Evolutionary conservation across 2,329 filamentous ascomycete species (phyloP), one percentile per base, ranked within the genome.

Genomic region (Aspergillus transmontanensis): DNA sequence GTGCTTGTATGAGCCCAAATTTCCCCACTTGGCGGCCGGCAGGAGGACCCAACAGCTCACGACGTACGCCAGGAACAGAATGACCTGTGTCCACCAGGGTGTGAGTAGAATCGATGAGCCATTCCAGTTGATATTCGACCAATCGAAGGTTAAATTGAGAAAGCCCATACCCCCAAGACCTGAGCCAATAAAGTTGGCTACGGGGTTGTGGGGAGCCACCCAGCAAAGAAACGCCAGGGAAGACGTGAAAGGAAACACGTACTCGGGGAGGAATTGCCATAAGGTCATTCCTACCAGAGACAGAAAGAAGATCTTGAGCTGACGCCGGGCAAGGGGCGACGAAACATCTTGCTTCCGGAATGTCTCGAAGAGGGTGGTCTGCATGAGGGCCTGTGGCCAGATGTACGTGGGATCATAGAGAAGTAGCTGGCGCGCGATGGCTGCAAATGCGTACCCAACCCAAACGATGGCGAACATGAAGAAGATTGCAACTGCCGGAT

Each of bases 181-280:
- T 5, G 83, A 82, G 1, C 86, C 86, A 21, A 89, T 76, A 67
- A 88, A 89, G 68, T 88, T 89, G 64, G 85, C 86, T 0, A 83
- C 79, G 2, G 80, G 73, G 66, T 87, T 88, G 19, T 80, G 79
- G 1, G 86, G 86, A 2, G 86, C 86, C 2, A 89, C 85, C 86
- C 86, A 89, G 75, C 87, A 89, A 6, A 89, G 79, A 57, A 88
- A 87, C 2, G 86, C 85, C 9, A 89, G 77, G 0, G 86, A 88
- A 9, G 82, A 84, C 1, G 87, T 78, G 71, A 89, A 84, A 0
- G 86, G 86, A 61, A 88, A 88, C 1, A 84, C 80, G 58, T 82
- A 89, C 70, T 89, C 86, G 0, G 86, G 86, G 0, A 89, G 73
- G 64, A 89, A 88, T 62, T 89, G 86, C 86, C 87, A 89, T 0